Base-by-base conservation (phyloP, 2,329 filamentous ascomycete species). In the Aspergillus hortae region DNA sequence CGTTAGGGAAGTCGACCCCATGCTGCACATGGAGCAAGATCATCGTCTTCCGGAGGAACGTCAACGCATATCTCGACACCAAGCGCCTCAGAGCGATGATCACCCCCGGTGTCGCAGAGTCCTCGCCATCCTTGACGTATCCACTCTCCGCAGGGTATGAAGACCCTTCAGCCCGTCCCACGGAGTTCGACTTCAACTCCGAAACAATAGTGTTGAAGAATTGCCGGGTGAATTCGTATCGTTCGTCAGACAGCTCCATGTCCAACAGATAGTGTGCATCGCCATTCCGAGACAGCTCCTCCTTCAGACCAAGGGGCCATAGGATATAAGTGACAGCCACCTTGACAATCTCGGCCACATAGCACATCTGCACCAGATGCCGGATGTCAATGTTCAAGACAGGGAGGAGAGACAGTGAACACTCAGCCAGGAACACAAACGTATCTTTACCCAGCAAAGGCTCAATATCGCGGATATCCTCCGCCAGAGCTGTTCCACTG, bases 281-380 rank as follows among this genome's bases (percentile, higher is more conserved):
- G 14, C 61, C 63, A 23, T 68, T 60, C 10, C 60, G 56, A 5
- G 61, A 58, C 30, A 71, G 47, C 48, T 69, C 68, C 46, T 68
- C 65, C 52, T 68, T 69, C 44, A 74, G 54, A 0, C 65, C 70
- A 4, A 67, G 51, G 4, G 73, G 68, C 53, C 70, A 70, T 19
- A 73, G 60, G 35, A 74, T 71, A 63, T 82, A 83, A 6, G 80
- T 77, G 12, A 84, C 66, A 14, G 90, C 80, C 5, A 91, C 85
- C 72, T 95, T 95, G 54, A 95, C 84, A 52, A 99, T 84, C 71
- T 99, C 94, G 2, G 90, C 90, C 50, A 95, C 80, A 66, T 95
- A 96, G 73, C 91, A 96, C 43, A 97, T 77, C 35, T 88, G 85
- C 46, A 97, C 73, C 47, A 97, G 71, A 68, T 96, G 88, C 38